phyloP scores from a whole-genome alignment of 1,139 yeast species.

The Yamadazyma sp. region DNA sequence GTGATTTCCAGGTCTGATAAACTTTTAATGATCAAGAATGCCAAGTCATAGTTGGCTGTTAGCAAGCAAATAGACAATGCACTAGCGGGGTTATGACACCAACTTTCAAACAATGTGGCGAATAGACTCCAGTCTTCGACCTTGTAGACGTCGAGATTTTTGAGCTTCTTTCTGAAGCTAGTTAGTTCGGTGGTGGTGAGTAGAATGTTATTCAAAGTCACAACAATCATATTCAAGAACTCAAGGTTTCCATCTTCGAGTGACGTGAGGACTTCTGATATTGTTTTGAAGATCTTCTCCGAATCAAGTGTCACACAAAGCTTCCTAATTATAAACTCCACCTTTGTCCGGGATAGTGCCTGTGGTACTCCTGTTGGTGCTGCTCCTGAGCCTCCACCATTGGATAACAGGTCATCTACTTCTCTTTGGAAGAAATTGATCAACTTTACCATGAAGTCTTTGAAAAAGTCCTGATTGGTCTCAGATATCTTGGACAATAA shows the following conservation, averaged over 20 bases:
- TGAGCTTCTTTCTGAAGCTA: slow-evolving; percentile 66
- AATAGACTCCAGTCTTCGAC: slow-evolving; percentile 72
- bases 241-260: slow-evolving; percentile 59
- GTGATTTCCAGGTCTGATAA: slow-evolving; percentile 75
- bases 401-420: slow-evolving; percentile 19
- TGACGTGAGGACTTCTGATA: slow-evolving; percentile 70
- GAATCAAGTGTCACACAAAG: slow-evolving; percentile 80
- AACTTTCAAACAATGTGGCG: slow-evolving; percentile 75
- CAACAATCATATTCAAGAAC: slow-evolving; percentile 80
- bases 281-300: slow-evolving; percentile 76
- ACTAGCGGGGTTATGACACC: slow-evolving; percentile 93
- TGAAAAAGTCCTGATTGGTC: slow-evolving; percentile 76
- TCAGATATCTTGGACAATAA: slow-evolving; percentile 80
- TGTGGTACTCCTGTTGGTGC: slow-evolving; percentile 3
- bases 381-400: slow-evolving; percentile 21
- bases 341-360: slow-evolving; percentile 57
- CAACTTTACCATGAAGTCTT: slow-evolving; percentile 71
- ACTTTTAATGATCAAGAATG: slow-evolving; percentile 74
- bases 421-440: slow-evolving; percentile 61
- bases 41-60: slow-evolving; percentile 87
- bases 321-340: slow-evolving; percentile 83
- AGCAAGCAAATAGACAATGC: slow-evolving; percentile 81
- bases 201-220: slow-evolving; percentile 81
- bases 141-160: slow-evolving; percentile 43
- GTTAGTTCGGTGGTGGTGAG: slow-evolving; percentile 85